Evolutionary conservation across 176 grass and related monocot genomes (phyloP).

Genomic region (Rhynchospora pubera): DNA sequence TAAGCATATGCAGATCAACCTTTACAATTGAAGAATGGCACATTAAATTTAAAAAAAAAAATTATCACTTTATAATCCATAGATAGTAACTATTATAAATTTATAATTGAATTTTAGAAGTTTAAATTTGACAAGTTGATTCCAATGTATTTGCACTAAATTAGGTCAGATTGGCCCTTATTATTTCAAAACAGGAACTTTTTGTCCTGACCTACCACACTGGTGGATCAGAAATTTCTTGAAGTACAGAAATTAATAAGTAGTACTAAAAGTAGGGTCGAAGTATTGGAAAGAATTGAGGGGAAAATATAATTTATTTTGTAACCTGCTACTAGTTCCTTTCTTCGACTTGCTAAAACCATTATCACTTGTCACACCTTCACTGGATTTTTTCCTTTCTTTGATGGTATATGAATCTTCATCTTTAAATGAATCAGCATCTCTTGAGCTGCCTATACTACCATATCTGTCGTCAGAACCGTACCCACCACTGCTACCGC

Average conservation of each 20-base stretch:
- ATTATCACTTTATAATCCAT: background rate
- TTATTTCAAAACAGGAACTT: background rate
- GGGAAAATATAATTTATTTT: background rate
- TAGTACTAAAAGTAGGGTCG: background rate
- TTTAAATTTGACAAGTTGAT: background rate
- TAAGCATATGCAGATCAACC: background rate
- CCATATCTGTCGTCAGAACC: constrained; percentile 58
- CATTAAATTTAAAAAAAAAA: no score
- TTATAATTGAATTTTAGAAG: background rate
- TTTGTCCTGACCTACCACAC: background rate
- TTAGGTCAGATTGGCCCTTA: background rate
- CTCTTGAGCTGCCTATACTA: constrained; percentile 64
- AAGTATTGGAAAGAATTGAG: constrained; percentile 8
- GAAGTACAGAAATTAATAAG: no score
- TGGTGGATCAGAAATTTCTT: background rate
- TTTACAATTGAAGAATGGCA: background rate
- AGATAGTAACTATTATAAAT: background rate
- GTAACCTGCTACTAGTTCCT: constrained; percentile 44
- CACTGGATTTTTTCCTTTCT: constrained; percentile 46
- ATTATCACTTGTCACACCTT: constrained; percentile 27
- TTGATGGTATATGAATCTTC: constrained; percentile 52
- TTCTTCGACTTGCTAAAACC: constrained; percentile 50
- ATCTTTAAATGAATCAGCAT: constrained; percentile 52
- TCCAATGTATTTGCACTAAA: background rate
- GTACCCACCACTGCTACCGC: constrained; percentile 39